Conservation (phyloP, 345 rosid genomes). For the Rhodomyrtus tomentosa region DNA sequence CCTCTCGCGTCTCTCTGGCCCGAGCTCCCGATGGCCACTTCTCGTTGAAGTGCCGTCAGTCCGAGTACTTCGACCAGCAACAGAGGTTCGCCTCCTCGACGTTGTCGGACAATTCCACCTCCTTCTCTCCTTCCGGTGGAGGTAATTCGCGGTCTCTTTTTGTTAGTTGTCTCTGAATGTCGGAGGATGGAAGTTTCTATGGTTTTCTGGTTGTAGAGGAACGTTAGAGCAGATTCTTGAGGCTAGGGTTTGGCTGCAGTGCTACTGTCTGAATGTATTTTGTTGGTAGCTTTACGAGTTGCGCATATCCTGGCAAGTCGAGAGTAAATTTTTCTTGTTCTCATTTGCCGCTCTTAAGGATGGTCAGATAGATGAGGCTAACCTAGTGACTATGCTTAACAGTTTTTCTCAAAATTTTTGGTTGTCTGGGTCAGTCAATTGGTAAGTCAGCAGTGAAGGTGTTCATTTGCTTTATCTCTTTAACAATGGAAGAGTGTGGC, state of each 20-base stretch:
- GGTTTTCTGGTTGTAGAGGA: neutral
- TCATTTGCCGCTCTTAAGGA: neutral
- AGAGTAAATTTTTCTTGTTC: neutral
- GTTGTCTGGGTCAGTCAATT: neutral
- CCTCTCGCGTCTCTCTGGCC: slow-evolving; percentile 3
- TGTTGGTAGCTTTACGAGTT: neutral
- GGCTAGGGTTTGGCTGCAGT: neutral
- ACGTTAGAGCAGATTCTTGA: neutral
- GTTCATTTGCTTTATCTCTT: neutral
- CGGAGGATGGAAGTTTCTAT: neutral
- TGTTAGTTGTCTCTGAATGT: neutral
- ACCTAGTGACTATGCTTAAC: neutral
- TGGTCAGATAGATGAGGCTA: neutral
- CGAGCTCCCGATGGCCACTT: slow-evolving; percentile 5
- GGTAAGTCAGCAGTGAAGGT: neutral
- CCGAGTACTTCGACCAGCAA: slow-evolving; percentile 38
- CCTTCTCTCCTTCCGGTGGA: slow-evolving; percentile 2
- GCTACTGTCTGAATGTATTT: neutral
- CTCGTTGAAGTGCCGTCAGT: slow-evolving; percentile 46
- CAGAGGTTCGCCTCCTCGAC: slow-evolving; percentile 12
- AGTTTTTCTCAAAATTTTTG: neutral
- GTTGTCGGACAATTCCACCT: neutral
- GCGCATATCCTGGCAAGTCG: neutral
- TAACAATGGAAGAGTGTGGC: neutral
- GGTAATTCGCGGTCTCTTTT: neutral